These are phyloP conservation scores for Coemansia umbellata DNA, from an alignment of 192 early-diverging fungal species.

Conservation along the genomic window DNA sequence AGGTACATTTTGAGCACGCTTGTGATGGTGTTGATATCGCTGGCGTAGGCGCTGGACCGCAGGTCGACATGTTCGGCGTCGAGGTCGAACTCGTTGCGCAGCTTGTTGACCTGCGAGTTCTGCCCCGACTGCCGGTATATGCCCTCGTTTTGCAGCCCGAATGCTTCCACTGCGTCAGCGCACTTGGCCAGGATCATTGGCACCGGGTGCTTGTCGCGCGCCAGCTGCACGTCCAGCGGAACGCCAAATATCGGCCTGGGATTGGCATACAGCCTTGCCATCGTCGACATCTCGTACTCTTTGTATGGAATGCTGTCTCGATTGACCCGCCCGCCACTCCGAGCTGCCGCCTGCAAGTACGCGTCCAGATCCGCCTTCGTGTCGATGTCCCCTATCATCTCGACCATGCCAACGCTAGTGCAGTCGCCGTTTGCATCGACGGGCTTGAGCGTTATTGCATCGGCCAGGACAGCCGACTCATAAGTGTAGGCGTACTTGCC, in stretches of 20 bases:
- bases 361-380: slow-evolving; percentile 54
- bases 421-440: slow-evolving; percentile 26
- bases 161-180: slow-evolving; percentile 76
- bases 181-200: slow-evolving; percentile 80
- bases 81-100: slow-evolving; percentile 71
- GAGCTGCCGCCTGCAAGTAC: slow-evolving; percentile 45
- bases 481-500: slow-evolving; percentile 75
- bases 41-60: slow-evolving; percentile 53
- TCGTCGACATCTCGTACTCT: slow-evolving; percentile 42
- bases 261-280: slow-evolving; percentile 60
- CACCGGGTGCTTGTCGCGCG: slow-evolving; percentile 66
- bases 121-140: slow-evolving; percentile 89
- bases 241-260: slow-evolving; percentile 80
- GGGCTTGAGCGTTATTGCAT: slow-evolving; percentile 66
- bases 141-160: slow-evolving; percentile 70
- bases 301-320: slow-evolving; percentile 37
- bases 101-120: slow-evolving; percentile 66
- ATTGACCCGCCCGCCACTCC: slow-evolving; percentile 22
- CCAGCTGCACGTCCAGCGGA: slow-evolving; percentile 64
- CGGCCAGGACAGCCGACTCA: slow-evolving; percentile 70
- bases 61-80: slow-evolving; percentile 67
- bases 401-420: slow-evolving; percentile 28
- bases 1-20: slow-evolving; percentile 92
- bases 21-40: slow-evolving; percentile 80
- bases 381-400: slow-evolving; percentile 60